Evolutionary conservation across 441 rosid genomes (phyloP).

Genomic region (Jatropha podagrica): DNA sequence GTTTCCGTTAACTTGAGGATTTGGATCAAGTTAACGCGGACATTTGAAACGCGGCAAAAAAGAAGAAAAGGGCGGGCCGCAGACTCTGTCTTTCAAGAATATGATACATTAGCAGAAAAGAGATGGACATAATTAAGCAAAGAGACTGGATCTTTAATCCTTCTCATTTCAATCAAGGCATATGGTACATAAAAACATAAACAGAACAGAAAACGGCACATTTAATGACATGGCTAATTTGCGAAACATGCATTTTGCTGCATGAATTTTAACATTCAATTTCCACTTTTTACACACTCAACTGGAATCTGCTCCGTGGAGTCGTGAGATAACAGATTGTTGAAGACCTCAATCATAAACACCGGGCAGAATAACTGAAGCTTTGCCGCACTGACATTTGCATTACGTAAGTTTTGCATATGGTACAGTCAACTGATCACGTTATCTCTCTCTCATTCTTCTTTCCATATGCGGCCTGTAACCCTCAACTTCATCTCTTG

Average conservation of each 20-base stretch:
- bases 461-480: constrained; percentile 75
- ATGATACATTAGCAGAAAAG: not conserved
- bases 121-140: not conserved
- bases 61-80: too few relatives aligned
- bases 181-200: constrained; percentile 9
- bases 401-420: constrained; percentile 8
- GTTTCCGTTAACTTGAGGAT: too few relatives aligned
- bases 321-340: constrained; percentile 7
- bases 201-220: not conserved
- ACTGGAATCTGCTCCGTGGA: constrained; percentile 16
- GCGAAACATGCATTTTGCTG: constrained; percentile 16
- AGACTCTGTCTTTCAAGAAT: too few relatives aligned
- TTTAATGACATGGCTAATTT: not conserved
- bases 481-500: constrained; percentile 69
- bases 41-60: too few relatives aligned
- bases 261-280: constrained; percentile 11
- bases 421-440: constrained; percentile 32
- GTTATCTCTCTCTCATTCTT: constrained; percentile 37
- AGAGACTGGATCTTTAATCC: constrained; percentile 16
- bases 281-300: constrained; percentile 23
- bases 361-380: constrained; percentile 8
- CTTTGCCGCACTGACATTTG: constrained; percentile 22
- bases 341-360: not conserved
- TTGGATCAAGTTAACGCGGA: too few relatives aligned
- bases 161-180: constrained; percentile 13